Evolutionary conservation across 352 stramenopile genomes (phyloP).

Genomic region (Globisporangium cystogenes): DNA sequence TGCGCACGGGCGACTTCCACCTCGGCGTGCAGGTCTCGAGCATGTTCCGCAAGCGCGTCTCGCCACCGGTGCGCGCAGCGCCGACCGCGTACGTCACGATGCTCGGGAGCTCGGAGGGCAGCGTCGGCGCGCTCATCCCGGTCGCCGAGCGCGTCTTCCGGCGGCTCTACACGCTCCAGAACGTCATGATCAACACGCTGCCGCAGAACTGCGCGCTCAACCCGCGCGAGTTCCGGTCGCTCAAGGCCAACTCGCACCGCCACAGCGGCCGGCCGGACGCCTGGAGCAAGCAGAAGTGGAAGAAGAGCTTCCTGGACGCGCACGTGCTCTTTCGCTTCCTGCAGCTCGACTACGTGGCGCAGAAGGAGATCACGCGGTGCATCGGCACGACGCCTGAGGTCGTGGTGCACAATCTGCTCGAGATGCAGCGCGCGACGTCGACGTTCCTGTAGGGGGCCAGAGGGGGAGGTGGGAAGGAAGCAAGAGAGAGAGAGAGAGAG

Average conservation of each 20-base stretch:
- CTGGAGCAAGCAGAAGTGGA: conserved; percentile 88
- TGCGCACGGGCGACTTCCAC: conserved; percentile 82
- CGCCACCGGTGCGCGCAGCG: conserved; percentile 14
- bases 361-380: conserved; percentile 84
- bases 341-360: conserved; percentile 78
- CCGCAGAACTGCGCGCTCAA: conserved; percentile 84
- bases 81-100: conserved; percentile 62
- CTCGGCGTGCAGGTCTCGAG: conserved; percentile 70
- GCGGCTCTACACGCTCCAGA: conserved; percentile 84
- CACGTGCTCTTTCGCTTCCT: conserved; percentile 80
- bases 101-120: conserved; percentile 75
- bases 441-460: conserved; percentile 64
- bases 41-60: conserved; percentile 75
- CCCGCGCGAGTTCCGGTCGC: conserved; percentile 75
- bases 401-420: conserved; percentile 84
- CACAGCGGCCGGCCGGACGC: conserved; percentile 60
- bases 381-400: conserved; percentile 88
- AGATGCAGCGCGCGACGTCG: conserved; percentile 71
- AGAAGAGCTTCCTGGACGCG: conserved; percentile 83
- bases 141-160: conserved; percentile 80
- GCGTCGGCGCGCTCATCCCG: conserved; percentile 66
- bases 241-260: conserved; percentile 64
- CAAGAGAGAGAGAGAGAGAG: too few relatives aligned
- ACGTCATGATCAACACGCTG: conserved; percentile 87
- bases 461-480: too few relatives aligned